Evolutionary conservation across 495 filamentous ascomycete genomes (phyloP), one percentile per base, ranked within the genome.

Genomic region (Letharia columbiana): DNA sequence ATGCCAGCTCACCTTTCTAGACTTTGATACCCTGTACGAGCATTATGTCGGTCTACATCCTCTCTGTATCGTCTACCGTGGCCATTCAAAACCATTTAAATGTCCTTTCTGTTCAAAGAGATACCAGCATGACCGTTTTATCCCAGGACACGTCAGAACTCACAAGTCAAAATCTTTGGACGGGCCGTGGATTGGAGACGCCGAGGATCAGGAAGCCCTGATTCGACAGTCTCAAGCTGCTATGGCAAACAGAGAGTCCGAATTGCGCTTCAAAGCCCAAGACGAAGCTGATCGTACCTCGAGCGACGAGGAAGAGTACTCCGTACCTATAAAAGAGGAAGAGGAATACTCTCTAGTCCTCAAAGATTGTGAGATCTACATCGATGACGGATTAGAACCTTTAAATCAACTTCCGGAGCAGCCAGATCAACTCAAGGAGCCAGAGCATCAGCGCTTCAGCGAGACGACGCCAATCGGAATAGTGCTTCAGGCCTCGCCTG

Each of bases 71-170:
- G 35, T 47, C 18, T 45, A 65, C 8, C 54, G 20, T 23, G 54
- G 45, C 9, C 56, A 58, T 20, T 10, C 63, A 37, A 65, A 65
- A 28, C 63, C 63, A 39, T 65, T 47, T 33, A 65, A 31, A 31
- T 60, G 63, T 45, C 63, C 63, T 0, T 65, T 65, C 33, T 65
- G 41, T 42, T 20, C 41, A 1, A 65, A 65, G 12, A 45, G 41
- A 44, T 65, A 65, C 12, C 31, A 23, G 20, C 45, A 45, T 31
- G 42, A 60, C 2, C 41, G 54, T 8, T 65, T 59, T 20, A 35
- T 65, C 41, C 31, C n/a, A 18, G 41, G 54, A 28, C 63, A 65
- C 41, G 39, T 45, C 31, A 65, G 63, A n/a, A 65, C 41, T 15
- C 63, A 65, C n/a, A 65, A 58, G 33, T 56, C 31, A 65, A 65